A percentile compares a stretch with the other conserved stretches of the same genome.
Evolutionary conservation across 495 filamentous ascomycete genomes (phyloP).

Genomic region (Neurospora sublineolata): DNA sequence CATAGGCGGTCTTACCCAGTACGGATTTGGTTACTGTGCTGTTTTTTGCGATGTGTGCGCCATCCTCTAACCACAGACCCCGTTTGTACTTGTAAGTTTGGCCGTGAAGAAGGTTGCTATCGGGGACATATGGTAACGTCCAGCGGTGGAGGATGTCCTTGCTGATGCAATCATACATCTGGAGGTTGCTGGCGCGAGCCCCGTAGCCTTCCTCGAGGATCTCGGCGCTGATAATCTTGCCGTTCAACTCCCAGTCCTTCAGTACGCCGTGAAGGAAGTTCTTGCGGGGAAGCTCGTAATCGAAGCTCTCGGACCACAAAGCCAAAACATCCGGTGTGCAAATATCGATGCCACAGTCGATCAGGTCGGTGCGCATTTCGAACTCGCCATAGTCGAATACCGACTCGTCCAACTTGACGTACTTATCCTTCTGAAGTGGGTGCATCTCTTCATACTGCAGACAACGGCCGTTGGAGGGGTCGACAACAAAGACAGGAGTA

Average conservation of each 20-base stretch:
- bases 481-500: constrained; percentile 75
- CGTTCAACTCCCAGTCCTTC: constrained; percentile 93
- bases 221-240: constrained; percentile 88
- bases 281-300: constrained; percentile 78
- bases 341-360: constrained; percentile 94
- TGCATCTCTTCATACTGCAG: constrained; percentile 81
- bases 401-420: constrained; percentile 55
- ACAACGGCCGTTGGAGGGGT: constrained; percentile 68
- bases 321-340: constrained; percentile 92
- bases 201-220: constrained; percentile 71
- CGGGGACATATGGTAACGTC: constrained; percentile 88
- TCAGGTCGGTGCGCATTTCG: constrained; percentile 74
- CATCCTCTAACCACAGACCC: constrained; percentile 59
- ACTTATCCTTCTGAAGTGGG: constrained; percentile 36
- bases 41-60: constrained; percentile 46
- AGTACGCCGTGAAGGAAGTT: constrained; percentile 86
- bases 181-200: constrained; percentile 70
- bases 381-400: constrained; percentile 53
- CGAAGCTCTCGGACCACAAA: constrained; percentile 94
- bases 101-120: constrained; percentile 67
- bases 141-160: constrained; percentile 77
- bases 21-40: constrained; percentile 46
- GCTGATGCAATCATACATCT: constrained; percentile 84
- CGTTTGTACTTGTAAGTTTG: constrained; percentile 67
- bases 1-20: constrained; percentile 61